phyloP scores from a whole-genome alignment of 192 early-diverging fungal genomes.

The Lobosporangium transversale region DNA sequence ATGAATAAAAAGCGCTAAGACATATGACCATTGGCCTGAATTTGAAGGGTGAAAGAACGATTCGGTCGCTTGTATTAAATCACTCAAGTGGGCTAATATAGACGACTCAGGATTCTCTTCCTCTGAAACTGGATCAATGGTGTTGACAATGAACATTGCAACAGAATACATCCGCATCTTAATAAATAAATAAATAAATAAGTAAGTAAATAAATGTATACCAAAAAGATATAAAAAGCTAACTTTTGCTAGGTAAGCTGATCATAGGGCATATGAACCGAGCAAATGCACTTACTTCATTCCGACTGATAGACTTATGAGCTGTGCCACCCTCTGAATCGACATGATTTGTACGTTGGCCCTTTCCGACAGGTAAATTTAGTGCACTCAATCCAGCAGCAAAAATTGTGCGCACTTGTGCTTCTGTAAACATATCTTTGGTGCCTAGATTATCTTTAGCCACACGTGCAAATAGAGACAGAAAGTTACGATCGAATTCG shows the following conservation, averaged over 20 bases:
- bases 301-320: slow-evolving; percentile 49
- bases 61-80: slow-evolving; percentile 87
- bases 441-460: slow-evolving; percentile 60
- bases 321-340: slow-evolving; percentile 59
- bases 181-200: no score
- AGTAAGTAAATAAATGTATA: no score
- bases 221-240: no score
- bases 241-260: no score
- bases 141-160: slow-evolving; percentile 83
- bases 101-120: slow-evolving; percentile 55
- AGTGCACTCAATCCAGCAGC: slow-evolving; percentile 58
- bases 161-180: slow-evolving; percentile 58
- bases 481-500: slow-evolving; percentile 74
- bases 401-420: slow-evolving; percentile 70
- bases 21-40: slow-evolving; percentile 83
- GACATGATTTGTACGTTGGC: slow-evolving; percentile 55
- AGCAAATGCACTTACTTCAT: slow-evolving; percentile 40
- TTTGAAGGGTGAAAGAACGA: slow-evolving; percentile 95
- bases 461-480: slow-evolving; percentile 77
- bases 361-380: slow-evolving; percentile 65
- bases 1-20: slow-evolving; percentile 77
- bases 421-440: slow-evolving; percentile 66
- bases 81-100: slow-evolving; percentile 69
- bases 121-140: slow-evolving; percentile 65
- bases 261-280: no score